Evolutionary conservation across 73 alveolate species (phyloP).

Genomic region (Paramecium sexaurelia): DNA sequence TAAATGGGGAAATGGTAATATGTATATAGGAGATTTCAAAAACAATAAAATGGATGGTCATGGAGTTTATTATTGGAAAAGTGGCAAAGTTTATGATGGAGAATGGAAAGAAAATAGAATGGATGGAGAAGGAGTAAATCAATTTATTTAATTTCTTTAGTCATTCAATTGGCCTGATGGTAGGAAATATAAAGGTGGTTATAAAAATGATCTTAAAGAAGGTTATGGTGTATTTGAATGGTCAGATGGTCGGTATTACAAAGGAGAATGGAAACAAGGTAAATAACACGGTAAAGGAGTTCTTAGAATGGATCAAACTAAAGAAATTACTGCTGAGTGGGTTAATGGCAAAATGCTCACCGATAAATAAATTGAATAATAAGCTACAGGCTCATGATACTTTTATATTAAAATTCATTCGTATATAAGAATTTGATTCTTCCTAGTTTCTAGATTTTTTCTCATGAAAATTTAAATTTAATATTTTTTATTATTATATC

Average conservation of each 20-base stretch:
- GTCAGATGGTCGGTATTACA: conserved; percentile 60
- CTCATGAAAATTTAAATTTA: not conserved
- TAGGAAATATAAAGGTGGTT: conserved; percentile 65
- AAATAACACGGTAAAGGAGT: conserved; percentile 57
- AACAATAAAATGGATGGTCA: conserved; percentile 70
- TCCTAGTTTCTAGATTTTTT: not conserved
- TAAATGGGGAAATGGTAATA: conserved; percentile 68
- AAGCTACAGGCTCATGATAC: conserved; percentile 39
- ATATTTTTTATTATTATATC: not conserved
- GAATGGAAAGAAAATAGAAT: conserved; percentile 66
- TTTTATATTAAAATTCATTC: not conserved
- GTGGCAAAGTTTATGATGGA: conserved; percentile 64
- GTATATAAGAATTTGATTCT: not conserved
- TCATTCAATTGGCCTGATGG: conserved; percentile 72
- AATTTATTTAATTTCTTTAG: not conserved
- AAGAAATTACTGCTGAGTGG: conserved; percentile 49
- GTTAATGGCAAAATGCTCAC: conserved; percentile 51
- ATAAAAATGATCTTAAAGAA: conserved; percentile 62
- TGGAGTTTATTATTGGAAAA: conserved; percentile 62
- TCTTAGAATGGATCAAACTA: not conserved
- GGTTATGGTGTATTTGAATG: conserved; percentile 67
- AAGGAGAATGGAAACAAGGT: conserved; percentile 60
- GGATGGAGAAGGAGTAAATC: conserved; percentile 69
- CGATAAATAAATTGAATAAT: conserved; percentile 1
- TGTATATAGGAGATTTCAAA: conserved; percentile 63